These are phyloP conservation scores for Lantana camara DNA, from an alignment of 257 asterid genomes.

Conservation along the genomic window DNA sequence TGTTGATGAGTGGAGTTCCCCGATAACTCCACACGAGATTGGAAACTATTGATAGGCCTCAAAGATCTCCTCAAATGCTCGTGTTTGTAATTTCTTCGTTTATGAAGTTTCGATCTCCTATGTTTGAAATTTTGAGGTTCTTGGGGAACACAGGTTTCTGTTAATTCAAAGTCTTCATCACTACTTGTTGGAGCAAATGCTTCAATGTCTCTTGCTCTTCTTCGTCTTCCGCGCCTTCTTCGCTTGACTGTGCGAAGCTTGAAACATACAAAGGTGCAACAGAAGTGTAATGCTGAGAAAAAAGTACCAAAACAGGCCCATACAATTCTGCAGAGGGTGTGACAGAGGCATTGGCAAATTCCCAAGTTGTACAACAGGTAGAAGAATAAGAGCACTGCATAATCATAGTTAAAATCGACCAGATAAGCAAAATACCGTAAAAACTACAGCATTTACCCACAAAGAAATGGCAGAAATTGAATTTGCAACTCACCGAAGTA, in stretches of 20 bases:
- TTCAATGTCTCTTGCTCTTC: conserved; percentile 50
- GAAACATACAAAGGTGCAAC: conserved; percentile 59
- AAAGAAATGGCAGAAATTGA: too few species aligned
- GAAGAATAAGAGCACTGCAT: conserved; percentile 74
- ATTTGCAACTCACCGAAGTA: conserved; percentile 54
- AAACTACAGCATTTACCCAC: too few species aligned
- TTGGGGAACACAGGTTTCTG: conserved; percentile 22
- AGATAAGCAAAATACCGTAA: not conserved
- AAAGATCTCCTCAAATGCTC: conserved; percentile 59
- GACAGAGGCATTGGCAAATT: conserved; percentile 70
- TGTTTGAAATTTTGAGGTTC: conserved; percentile 23
- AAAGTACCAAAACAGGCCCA: conserved; percentile 58
- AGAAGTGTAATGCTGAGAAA: conserved; percentile 48
- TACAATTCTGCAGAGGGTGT: conserved; percentile 38
- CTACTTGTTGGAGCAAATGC: conserved; percentile 15
- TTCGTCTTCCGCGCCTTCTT: conserved; percentile 35
- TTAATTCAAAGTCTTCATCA: conserved; percentile 39
- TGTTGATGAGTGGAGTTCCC: conserved; percentile 30
- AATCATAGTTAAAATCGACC: not conserved
- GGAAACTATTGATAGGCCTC: conserved; percentile 51
- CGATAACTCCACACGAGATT: conserved; percentile 33
- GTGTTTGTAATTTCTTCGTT: conserved; percentile 38
- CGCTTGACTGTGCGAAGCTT: conserved; percentile 49
- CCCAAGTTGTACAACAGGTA: conserved; percentile 78
- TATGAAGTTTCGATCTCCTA: conserved; percentile 18